Base-by-base conservation (phyloP, 2,329 filamentous ascomycete species). In the Fusarium sp. region DNA sequence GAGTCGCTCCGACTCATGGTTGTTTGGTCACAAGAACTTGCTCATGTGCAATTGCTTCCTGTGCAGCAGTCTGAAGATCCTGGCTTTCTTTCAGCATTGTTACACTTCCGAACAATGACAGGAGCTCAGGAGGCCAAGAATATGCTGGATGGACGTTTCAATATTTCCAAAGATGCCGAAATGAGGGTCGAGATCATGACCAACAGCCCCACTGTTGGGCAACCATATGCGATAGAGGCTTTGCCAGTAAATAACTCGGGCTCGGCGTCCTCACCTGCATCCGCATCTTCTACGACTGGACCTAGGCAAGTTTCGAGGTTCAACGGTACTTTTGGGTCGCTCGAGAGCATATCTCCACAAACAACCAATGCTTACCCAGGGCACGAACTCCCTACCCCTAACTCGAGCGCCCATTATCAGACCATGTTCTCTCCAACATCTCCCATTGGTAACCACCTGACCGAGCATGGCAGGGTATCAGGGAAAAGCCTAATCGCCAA, bases 401-500 rank as follows among this genome's bases (percentile, higher is more conserved):
- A 89, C 31, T 80, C 82, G 6, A 85, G 78, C 75, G 77, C 81
- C 18, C 82, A 84, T 61, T 88, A 88, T 70, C 88, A 90, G 69
- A 89, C 83, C 64, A 80, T 93, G 26, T 94, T 93, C 79, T 91
- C 90, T 15, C 88, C 91, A 2, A 91, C 92, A 70, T 93, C 91
- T 8, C 91, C 91, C 2, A 90, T 93, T 56, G 89, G 88, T 41
- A 91, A 90, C 74, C 88, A 91, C 54, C 83, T 91, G n/a, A 83
- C 83, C n/a, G 89, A 90, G 63, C 84, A 85, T 49, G 80, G 83
- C 18, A 84, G 88, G 58, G 83, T 88, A 37, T 87, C 88, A 5
- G 90, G 92, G 71, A 93, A 93, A 78, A 87, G 89, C 5, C 82
- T 93, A 50, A 94, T 94, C 78, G 91, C 88, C 69, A 88, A 91